Evolutionary conservation across 305 asterid species (phyloP), one percentile per base, ranked within the genome.

Genomic region (Fraxinus nigra): DNA sequence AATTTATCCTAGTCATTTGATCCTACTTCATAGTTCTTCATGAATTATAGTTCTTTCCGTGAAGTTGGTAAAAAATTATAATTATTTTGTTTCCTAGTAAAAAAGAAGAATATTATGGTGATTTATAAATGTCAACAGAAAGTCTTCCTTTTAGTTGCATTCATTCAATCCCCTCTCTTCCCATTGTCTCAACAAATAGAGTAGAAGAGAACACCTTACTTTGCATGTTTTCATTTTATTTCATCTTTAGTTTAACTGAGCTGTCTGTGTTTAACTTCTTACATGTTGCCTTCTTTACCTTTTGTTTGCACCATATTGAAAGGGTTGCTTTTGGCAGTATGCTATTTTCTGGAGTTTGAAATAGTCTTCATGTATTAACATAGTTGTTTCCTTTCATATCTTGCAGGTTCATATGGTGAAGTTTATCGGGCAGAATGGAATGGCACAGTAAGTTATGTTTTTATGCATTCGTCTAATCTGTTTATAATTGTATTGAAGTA

Each of bases 361-460:
- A 14, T 18, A 78, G 51, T 78, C 38, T 78, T 77, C 40, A 13
- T 65, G 34, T 43, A 70, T 63, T 84, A 77, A 79, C 13, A 18
- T 72, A 35, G 80, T 74, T 63, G 67, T 77, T 80, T 77, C 16
- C 75, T 81, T 83, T 59, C 67, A 48, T 69, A 6, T 83, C 84
- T 86, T 88, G 89, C 89, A 96, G 99, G 99, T 37, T 96, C 99
- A 86, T 96, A 85, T 87, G 99, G 99, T 32, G 99, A 96, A 92
- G 99, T 96, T 86, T 93, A 94, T 85, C 92, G 94, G 75, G 93
- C 92, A 79, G 99, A 94, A 84, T 96, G 98, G 98, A 96, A 96
- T 86, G 96, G 97, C 89, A 96, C 98, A 37, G 99, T 93, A 86
- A 83, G 95, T 85, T 72, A 80, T 79, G 20, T 22, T 78, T 51